phyloP scores from a whole-genome alignment of 2,329 filamentous ascomycete genomes.

The Aspergillus transmontanensis region DNA sequence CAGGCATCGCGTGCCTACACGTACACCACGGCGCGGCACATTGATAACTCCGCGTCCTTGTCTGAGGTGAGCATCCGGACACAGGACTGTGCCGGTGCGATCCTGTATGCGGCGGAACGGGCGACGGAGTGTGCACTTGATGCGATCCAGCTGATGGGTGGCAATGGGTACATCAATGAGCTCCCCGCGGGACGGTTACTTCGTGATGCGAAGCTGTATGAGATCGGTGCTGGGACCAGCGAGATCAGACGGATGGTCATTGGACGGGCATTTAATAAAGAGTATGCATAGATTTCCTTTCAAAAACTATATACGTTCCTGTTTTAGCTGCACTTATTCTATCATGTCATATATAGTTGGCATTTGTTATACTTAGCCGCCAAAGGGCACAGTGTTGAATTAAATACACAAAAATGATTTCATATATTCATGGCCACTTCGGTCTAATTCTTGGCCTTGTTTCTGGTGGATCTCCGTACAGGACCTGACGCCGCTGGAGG shows the following conservation, averaged over 20 bases:
- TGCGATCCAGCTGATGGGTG: conserved; percentile 88
- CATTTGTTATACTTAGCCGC: conserved; percentile 9
- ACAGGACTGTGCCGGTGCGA: conserved; percentile 92
- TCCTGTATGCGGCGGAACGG: conserved; percentile 87
- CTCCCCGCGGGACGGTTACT: conserved; percentile 85
- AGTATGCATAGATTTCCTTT: conserved; percentile 57
- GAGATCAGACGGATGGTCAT: conserved; percentile 95
- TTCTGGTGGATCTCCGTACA: conserved; percentile 33
- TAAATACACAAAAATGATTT: conserved; percentile 17
- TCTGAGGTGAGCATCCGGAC: conserved; percentile 63
- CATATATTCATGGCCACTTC: conserved; percentile 11
- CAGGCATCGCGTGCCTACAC: conserved; percentile 85
- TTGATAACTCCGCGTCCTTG: conserved; percentile 69
- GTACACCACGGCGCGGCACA: conserved; percentile 74
- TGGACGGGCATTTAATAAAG: conserved; percentile 85
- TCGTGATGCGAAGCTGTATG: conserved; percentile 80
- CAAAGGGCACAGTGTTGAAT: not conserved
- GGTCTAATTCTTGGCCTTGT: conserved; percentile 27
- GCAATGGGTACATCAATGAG: conserved; percentile 96
- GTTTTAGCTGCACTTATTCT: not conserved
- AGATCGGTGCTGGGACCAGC: conserved; percentile 95
- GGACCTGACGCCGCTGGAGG: conserved; percentile 20
- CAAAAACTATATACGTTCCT: not conserved
- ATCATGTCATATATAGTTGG: not conserved
- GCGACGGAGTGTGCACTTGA: conserved; percentile 82